A percentile compares a stretch with the other conserved stretches of the same genome.
These are phyloP conservation scores for Penicillium sp. DNA, from an alignment of 2,329 filamentous ascomycete genomes.

Conservation along the genomic window DNA sequence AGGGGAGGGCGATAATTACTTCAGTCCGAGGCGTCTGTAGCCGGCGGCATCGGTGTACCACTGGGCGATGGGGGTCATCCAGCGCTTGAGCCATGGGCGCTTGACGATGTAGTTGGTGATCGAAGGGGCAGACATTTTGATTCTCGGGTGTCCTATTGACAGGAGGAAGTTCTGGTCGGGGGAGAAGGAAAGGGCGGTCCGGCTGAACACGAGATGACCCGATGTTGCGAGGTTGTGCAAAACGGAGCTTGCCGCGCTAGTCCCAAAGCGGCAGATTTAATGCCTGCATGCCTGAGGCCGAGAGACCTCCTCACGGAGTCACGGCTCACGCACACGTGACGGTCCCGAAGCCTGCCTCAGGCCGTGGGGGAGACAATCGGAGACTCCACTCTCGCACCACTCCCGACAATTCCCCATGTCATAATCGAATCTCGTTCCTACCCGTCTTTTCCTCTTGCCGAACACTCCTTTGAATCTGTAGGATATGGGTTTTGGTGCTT, in stretches of 20 bases:
- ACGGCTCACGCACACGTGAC: constrained; percentile 25
- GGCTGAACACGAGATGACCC: constrained; percentile 40
- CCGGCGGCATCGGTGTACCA: constrained; percentile 90
- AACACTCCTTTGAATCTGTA: constrained; percentile 8
- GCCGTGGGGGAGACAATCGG: constrained; percentile 19
- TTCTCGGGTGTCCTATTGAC: constrained; percentile 35
- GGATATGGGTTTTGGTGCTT: constrained; percentile 29
- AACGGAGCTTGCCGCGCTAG: constrained; percentile 39
- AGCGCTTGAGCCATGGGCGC: constrained; percentile 80
- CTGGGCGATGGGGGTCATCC: constrained; percentile 77
- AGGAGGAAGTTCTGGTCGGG: constrained; percentile 28
- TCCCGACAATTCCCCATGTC: constrained; percentile 24
- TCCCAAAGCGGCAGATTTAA: constrained; percentile 27
- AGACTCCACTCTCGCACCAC: constrained; percentile 30
- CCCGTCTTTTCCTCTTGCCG: constrained; percentile 13
- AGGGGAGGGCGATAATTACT: constrained; percentile 57
- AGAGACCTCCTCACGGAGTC: background rate
- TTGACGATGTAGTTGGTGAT: constrained; percentile 76
- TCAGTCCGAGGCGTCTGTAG: constrained; percentile 90
- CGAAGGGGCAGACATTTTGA: constrained; percentile 69
- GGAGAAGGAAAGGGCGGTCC: constrained; percentile 35
- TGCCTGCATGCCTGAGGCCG: constrained; percentile 22
- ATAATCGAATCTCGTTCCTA: constrained; percentile 10
- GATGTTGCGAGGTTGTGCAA: constrained; percentile 45
- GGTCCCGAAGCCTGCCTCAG: constrained; percentile 24